Conservation (phyloP, 345 rosid genomes). For the Psidium friedrichsthalianum region DNA sequence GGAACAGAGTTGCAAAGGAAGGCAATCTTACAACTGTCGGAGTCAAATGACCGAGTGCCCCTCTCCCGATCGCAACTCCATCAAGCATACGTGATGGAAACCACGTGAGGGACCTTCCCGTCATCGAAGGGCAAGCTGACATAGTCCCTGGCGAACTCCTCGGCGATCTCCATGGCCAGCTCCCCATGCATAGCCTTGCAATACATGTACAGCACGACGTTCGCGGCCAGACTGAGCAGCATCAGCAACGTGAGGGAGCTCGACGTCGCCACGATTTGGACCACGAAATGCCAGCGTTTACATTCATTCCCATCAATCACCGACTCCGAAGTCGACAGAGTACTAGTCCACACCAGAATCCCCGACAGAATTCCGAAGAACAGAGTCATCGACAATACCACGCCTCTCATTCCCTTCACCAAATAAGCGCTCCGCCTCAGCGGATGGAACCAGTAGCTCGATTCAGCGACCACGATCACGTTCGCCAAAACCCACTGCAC, state of each 20-base stretch:
- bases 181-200: slow-evolving; percentile 65
- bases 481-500: slow-evolving; percentile 38
- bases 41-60: background rate
- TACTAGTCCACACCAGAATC: slow-evolving; percentile 14
- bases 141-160: slow-evolving; percentile 55
- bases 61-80: background rate
- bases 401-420: slow-evolving; percentile 35
- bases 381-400: slow-evolving; percentile 23
- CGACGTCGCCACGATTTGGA: slow-evolving; percentile 34
- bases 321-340: background rate
- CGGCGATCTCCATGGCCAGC: slow-evolving; percentile 62
- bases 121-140: slow-evolving; percentile 71
- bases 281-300: slow-evolving; percentile 30
- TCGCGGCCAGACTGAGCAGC: slow-evolving; percentile 37
- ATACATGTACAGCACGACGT: slow-evolving; percentile 50
- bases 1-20: background rate
- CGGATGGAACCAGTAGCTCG: slow-evolving; percentile 54
- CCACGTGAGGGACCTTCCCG: slow-evolving; percentile 47
- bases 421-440: slow-evolving; percentile 43
- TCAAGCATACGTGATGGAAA: slow-evolving; percentile 13
- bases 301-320: slow-evolving; percentile 12
- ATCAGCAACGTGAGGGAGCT: slow-evolving; percentile 12
- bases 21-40: background rate
- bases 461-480: slow-evolving; percentile 55
- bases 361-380: slow-evolving; percentile 14